Base-by-base conservation (phyloP, 345 rosid genomes). In the Cochlearia excelsa region DNA sequence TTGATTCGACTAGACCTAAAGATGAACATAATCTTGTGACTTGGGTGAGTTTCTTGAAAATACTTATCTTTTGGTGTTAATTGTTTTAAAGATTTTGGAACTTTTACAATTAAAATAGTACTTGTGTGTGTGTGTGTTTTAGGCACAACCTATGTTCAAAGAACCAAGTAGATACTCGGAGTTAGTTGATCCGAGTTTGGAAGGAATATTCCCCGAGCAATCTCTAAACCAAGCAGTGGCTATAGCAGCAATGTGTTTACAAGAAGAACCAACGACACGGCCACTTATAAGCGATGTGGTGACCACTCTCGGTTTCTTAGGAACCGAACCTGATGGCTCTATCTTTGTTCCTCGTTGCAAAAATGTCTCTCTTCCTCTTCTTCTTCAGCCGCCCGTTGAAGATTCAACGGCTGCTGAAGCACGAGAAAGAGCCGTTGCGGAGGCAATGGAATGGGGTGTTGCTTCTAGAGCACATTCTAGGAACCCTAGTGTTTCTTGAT, bases 401-500 rank as follows among this genome's bases (percentile, higher is more conserved):
- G 35, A 33, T 33, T 33, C 35, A 33, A 4, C 5, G 43, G 43
- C 43, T 2, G 43, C 43, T 8, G 43, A 28, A 3, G 33, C 23
- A 7, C 3, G 49, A 5, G 9, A 47, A 27, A 30, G 51, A 9
- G 29, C 9, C 11, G 33, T 46, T 9, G 50, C 50, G 26, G 50
- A 46, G 30, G 50, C 30, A 28, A 46, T 27, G 51, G 31, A 27
- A 3, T 27, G 31, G 50, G 30, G 50, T 2, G 10, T 47, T 27
- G 51, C 51, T 47, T 27, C 51, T 1, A 47, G 33, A 28, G 10
- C 30, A 8, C 31, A 47, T 28, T 47, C 33, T 27, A 29, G 35
- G 5, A 48, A 48, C 35, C 52, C 52, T 4, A 48, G 52, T 49
- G 35, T 35, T 30, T 49, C 37, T 49, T 49, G 52, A 48, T 29